Conservation (phyloP, 148 eudicot genomes). For the Simmondsia chinensis region DNA sequence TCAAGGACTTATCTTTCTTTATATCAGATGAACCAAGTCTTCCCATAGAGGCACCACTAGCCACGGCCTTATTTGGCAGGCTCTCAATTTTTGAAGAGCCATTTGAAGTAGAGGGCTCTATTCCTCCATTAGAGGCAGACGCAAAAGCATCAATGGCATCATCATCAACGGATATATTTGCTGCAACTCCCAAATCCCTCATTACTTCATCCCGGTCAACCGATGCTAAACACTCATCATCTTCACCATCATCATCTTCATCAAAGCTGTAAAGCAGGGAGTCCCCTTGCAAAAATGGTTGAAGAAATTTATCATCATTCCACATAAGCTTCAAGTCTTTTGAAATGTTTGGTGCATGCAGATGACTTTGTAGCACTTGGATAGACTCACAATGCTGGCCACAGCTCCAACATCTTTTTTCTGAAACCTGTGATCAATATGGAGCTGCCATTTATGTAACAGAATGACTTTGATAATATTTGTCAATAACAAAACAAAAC, state of each 20-base stretch:
- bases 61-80: slow-evolving; percentile 14
- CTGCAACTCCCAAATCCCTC: slow-evolving; percentile 26
- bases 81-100: slow-evolving; percentile 3
- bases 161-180: slow-evolving; percentile 25
- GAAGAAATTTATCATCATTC: slow-evolving; percentile 75
- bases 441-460: background rate
- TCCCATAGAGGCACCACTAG: slow-evolving; percentile 13
- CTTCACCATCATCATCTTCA: slow-evolving; percentile 57
- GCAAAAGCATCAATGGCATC: slow-evolving; percentile 2
- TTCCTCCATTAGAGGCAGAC: slow-evolving; percentile 20
- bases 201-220: slow-evolving; percentile 37
- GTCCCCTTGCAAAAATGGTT: slow-evolving; percentile 73
- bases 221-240: slow-evolving; percentile 21
- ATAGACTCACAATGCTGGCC: slow-evolving; percentile 30
- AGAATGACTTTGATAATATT: background rate
- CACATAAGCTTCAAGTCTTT: slow-evolving; percentile 33
- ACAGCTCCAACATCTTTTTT: slow-evolving; percentile 70
- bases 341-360: slow-evolving; percentile 28
- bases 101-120: slow-evolving; percentile 17
- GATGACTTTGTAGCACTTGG: slow-evolving; percentile 46
- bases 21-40: slow-evolving; percentile 9
- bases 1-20: slow-evolving; percentile 9
- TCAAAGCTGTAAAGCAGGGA: slow-evolving; percentile 68
- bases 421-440: slow-evolving; percentile 42
- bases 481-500: slow-evolving; percentile 3